Conservation (phyloP, 2,329 filamentous ascomycete genomes). For the Madurella mycetomatis region DNA sequence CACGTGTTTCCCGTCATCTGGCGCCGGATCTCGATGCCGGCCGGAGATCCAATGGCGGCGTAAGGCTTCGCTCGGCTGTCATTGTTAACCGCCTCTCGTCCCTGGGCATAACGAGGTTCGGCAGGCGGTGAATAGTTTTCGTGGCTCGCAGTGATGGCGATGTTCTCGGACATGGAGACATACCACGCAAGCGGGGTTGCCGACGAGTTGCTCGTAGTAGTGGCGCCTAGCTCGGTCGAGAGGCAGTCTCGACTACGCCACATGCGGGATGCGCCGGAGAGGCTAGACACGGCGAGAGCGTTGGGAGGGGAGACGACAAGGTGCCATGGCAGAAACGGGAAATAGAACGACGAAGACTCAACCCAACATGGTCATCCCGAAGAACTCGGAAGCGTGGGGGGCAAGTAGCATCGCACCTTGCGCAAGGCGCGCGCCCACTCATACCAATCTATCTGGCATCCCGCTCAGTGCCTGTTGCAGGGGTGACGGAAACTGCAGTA, state of each 20-base stretch:
- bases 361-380: neutral
- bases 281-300: neutral
- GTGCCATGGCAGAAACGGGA: neutral
- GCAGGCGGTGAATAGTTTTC: too few relatives aligned
- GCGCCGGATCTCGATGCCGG: too few relatives aligned
- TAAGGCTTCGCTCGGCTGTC: neutral
- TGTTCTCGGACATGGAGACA: too few relatives aligned
- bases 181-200: neutral
- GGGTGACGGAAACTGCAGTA: conserved; percentile 12
- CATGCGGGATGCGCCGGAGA: neutral
- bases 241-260: neutral
- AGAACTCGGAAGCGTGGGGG: neutral
- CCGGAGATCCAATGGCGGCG: neutral
- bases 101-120: neutral
- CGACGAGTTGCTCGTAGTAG: neutral
- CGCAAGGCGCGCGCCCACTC: conserved; percentile 6
- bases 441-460: conserved; percentile 14
- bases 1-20: neutral
- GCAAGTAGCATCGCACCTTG: conserved; percentile 4
- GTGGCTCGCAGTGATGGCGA: too few relatives aligned
- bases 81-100: neutral
- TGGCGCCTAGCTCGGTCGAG: neutral
- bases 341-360: neutral
- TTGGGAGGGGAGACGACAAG: neutral
- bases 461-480: conserved; percentile 11